A percentile compares a stretch with the other conserved stretches of the same genome.
Evolutionary conservation across 768 basidiomycete species (phyloP).

Genomic region (Pisolithus sp.): DNA sequence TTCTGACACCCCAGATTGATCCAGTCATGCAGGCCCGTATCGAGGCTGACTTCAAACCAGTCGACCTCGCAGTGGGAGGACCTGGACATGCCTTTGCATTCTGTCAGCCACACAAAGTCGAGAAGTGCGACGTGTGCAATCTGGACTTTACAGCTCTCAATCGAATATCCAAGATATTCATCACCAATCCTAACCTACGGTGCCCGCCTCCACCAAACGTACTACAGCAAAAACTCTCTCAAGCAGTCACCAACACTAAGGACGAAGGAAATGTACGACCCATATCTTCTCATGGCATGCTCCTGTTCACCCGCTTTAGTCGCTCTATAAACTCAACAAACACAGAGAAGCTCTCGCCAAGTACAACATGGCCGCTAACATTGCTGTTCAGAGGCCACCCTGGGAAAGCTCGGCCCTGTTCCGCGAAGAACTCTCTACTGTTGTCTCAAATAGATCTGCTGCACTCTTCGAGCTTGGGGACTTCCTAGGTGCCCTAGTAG

Average conservation of each 20-base stretch:
- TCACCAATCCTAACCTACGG: constrained; percentile 59
- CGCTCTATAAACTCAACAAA: constrained; percentile 70
- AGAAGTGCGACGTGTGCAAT: constrained; percentile 69
- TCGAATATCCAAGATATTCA: constrained; percentile 64
- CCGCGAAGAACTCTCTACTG: constrained; percentile 86
- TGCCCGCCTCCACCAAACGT: constrained; percentile 80
- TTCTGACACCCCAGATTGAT: constrained; percentile 45
- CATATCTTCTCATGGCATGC: neutral
- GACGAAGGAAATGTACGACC: constrained; percentile 89
- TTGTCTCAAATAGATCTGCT: constrained; percentile 88
- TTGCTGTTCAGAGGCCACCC: constrained; percentile 76
- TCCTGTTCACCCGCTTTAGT: constrained; percentile 36
- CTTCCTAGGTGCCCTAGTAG: constrained; percentile 70
- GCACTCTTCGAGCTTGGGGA: constrained; percentile 76
- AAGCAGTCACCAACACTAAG: constrained; percentile 71
- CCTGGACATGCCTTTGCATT: constrained; percentile 49
- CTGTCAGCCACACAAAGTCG: constrained; percentile 61
- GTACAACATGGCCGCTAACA: constrained; percentile 71
- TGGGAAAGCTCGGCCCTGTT: constrained; percentile 83
- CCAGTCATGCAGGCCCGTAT: constrained; percentile 71
- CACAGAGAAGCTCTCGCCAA: constrained; percentile 65
- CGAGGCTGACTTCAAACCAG: constrained; percentile 61
- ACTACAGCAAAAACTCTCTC: constrained; percentile 66
- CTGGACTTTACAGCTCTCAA: constrained; percentile 74
- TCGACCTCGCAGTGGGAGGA: constrained; percentile 47